Conservation (phyloP, 2,329 filamentous ascomycete species). For the Coniochaeta ligniaria region DNA sequence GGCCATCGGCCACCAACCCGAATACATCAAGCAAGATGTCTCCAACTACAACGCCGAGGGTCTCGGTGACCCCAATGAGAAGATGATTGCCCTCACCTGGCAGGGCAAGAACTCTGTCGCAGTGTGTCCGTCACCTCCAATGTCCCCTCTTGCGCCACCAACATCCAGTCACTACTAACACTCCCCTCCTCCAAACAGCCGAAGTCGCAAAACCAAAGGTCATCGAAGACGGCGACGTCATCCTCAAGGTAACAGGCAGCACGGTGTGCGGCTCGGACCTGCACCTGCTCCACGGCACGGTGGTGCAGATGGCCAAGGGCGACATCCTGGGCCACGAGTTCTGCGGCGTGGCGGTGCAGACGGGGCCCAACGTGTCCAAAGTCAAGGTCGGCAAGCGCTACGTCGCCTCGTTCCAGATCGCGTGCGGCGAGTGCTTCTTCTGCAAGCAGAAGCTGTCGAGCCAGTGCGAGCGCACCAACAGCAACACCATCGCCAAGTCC, state of each 20-base stretch:
- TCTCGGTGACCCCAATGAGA: constrained; percentile 43
- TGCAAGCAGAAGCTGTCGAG: constrained; percentile 74
- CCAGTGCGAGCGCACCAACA: constrained; percentile 74
- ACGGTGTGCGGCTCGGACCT: constrained; percentile 54
- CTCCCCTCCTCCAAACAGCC: constrained; percentile 25
- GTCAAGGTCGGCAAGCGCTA: constrained; percentile 59
- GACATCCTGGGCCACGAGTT: constrained; percentile 63
- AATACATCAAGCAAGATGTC: constrained; percentile 63
- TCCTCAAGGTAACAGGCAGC: constrained; percentile 66
- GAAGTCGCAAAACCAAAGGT: constrained; percentile 65
- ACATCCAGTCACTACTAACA: neutral
- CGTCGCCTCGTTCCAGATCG: constrained; percentile 83
- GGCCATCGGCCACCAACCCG: constrained; percentile 58
- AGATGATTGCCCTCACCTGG: constrained; percentile 78
- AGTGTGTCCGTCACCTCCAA: constrained; percentile 37
- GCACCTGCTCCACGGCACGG: constrained; percentile 46
- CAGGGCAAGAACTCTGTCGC: constrained; percentile 73
- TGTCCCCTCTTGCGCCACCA: neutral
- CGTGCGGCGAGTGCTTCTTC: constrained; percentile 64
- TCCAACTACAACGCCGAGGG: constrained; percentile 41
- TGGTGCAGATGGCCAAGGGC: constrained; percentile 54
- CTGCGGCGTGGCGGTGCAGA: constrained; percentile 45
- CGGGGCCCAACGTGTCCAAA: constrained; percentile 47
- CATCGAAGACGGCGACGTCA: constrained; percentile 68
- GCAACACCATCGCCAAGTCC: constrained; percentile 60